Percentiles rank a stretch among this genome's conserved stretches.
phyloP scores from a whole-genome alignment of 1,139 yeast genomes.

The Kodamaea plutei region DNA sequence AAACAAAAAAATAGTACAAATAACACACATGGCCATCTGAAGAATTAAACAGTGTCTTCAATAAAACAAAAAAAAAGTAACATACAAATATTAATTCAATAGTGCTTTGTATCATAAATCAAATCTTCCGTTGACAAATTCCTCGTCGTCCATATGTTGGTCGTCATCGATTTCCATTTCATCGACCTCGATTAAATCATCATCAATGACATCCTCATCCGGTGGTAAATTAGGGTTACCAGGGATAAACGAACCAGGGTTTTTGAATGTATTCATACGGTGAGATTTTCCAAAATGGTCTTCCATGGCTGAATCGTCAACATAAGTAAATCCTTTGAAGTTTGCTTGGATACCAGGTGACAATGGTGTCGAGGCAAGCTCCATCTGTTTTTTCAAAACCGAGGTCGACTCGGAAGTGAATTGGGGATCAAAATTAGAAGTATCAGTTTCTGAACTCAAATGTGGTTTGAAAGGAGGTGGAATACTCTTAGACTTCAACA shows the following conservation, averaged over 20 bases:
- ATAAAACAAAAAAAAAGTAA: slow-evolving; percentile 6
- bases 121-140: slow-evolving; percentile 85
- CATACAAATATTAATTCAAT: no score
- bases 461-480: slow-evolving; percentile 98
- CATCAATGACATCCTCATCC: slow-evolving; percentile 79
- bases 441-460: slow-evolving; percentile 83
- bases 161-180: slow-evolving; percentile 52
- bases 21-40: no score
- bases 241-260: slow-evolving; percentile 70
- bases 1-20: no score
- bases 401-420: slow-evolving; percentile 91
- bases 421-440: slow-evolving; percentile 95
- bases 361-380: slow-evolving; percentile 73
- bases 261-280: slow-evolving; percentile 46
- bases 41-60: not conserved
- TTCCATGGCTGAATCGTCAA: slow-evolving; percentile 90
- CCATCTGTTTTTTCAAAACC: slow-evolving; percentile 63
- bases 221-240: slow-evolving; percentile 78
- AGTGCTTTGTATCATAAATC: no score
- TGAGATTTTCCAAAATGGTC: slow-evolving; percentile 62
- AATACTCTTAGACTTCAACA: slow-evolving; percentile 71
- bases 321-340: slow-evolving; percentile 93
- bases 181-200: slow-evolving; percentile 58
- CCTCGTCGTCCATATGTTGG: slow-evolving; percentile 52
- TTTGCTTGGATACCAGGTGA: slow-evolving; percentile 95